A percentile compares a stretch with the other conserved stretches of the same genome.
Evolutionary conservation across 768 basidiomycete species (phyloP).

Genomic region (Ramaria rubella): DNA sequence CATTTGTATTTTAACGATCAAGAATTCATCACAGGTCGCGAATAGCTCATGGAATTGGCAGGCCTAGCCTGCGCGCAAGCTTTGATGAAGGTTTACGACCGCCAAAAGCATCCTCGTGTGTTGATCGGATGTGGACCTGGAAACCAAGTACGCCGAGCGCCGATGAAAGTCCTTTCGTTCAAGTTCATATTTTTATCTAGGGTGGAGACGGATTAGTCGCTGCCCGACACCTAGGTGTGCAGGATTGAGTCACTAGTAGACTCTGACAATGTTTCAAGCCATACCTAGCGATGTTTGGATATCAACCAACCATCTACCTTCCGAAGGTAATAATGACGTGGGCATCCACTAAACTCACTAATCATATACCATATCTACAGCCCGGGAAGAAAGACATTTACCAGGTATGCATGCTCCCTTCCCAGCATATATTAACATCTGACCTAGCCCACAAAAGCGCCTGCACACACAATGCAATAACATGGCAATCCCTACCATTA

Average conservation of each 20-base stretch:
- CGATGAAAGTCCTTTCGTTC: neutral
- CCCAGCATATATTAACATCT: neutral
- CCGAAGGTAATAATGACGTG: slow-evolving; percentile 64
- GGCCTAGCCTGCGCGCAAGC: slow-evolving; percentile 91
- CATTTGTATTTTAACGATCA: neutral
- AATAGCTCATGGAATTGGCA: slow-evolving; percentile 91
- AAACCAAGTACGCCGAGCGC: slow-evolving; percentile 56
- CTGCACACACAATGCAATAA: slow-evolving; percentile 84
- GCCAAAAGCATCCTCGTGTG: slow-evolving; percentile 63
- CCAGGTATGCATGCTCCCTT: slow-evolving; percentile 39
- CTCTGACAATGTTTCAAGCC: neutral
- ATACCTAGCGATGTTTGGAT: slow-evolving; percentile 79
- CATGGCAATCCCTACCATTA: slow-evolving; percentile 72
- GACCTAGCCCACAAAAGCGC: slow-evolving; percentile 38
- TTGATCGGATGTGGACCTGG: slow-evolving; percentile 97
- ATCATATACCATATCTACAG: slow-evolving; percentile 30
- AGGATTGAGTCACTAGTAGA: neutral
- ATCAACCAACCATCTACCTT: slow-evolving; percentile 83
- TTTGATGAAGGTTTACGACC: slow-evolving; percentile 68
- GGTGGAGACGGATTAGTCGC: slow-evolving; percentile 96
- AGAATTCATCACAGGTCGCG: neutral
- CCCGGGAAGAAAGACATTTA: slow-evolving; percentile 93
- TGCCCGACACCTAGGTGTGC: slow-evolving; percentile 82
- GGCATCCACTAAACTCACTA: neutral
- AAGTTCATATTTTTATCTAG: slow-evolving; percentile 12